Conservation (phyloP, 306 rosid species). For the Rubus parviflorus region DNA sequence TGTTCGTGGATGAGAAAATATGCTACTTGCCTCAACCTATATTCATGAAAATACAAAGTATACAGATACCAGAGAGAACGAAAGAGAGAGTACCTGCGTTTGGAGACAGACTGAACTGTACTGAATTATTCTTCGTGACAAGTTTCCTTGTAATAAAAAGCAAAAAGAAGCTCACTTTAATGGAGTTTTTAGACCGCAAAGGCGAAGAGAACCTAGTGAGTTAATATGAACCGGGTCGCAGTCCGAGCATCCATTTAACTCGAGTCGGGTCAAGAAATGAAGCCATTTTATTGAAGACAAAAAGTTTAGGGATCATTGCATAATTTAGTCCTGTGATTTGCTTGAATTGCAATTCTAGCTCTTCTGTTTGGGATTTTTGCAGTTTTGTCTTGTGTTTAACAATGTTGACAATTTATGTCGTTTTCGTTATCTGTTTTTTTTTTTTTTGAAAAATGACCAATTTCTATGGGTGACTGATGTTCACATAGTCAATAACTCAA, state of each 20-base stretch:
- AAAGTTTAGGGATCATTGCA: no score
- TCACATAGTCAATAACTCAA: no score
- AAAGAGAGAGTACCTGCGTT: constrained; percentile 6
- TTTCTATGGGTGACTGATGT: no score
- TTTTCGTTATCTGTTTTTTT: no score
- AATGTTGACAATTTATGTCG: no score
- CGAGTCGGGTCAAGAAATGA: background rate
- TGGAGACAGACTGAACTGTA: background rate
- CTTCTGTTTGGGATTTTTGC: no score
- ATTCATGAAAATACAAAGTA: background rate
- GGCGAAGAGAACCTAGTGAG: background rate
- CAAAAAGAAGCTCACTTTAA: background rate
- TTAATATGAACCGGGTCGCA: background rate
- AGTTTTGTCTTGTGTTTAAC: no score
- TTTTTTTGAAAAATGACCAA: no score
- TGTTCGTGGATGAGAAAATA: background rate
- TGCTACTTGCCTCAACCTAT: background rate
- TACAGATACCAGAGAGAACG: no score
- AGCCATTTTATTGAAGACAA: background rate
- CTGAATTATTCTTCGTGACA: background rate
- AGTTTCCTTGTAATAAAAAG: background rate
- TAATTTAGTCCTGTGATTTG: background rate
- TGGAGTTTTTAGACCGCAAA: background rate
- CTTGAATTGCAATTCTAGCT: background rate
- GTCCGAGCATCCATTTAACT: background rate